Evolutionary conservation across 169 alveolate genomes (phyloP).

Genomic region (Theileria annulata): DNA sequence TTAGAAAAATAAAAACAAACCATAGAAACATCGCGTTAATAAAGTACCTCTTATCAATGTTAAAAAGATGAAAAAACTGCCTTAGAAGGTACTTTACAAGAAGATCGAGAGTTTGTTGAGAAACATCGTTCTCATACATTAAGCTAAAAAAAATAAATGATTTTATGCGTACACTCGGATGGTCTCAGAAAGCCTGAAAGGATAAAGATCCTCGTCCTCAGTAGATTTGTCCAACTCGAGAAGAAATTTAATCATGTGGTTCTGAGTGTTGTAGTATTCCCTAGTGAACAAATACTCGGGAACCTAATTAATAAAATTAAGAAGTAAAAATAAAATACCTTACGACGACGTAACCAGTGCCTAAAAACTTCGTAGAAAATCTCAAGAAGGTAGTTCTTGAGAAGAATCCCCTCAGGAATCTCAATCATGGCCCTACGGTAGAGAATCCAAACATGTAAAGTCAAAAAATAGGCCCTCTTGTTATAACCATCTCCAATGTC

Average conservation of each 20-base stretch:
- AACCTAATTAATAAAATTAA: constrained; percentile 9
- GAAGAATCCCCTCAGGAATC: constrained; percentile 69
- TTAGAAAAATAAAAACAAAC: constrained; percentile 11
- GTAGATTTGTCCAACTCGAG: constrained; percentile 60
- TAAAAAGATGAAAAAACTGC: constrained; percentile 54
- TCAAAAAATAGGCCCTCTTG: constrained; percentile 69
- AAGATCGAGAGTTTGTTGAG: constrained; percentile 27
- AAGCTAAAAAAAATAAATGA: constrained; percentile 18
- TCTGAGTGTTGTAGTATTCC: constrained; percentile 50
- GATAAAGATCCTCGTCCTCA: constrained; percentile 44
- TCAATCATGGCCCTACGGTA: constrained; percentile 71
- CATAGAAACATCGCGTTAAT: constrained; percentile 66
- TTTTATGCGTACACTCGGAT: constrained; percentile 14
- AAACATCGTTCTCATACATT: constrained; percentile 56
- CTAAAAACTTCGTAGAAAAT: constrained; percentile 64
- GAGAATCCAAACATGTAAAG: constrained; percentile 74
- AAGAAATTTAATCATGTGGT: constrained; percentile 60
- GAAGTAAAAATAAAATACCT: constrained; percentile 30
- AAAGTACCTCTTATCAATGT: constrained; percentile 37
- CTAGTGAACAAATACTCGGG: constrained; percentile 54
- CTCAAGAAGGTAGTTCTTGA: constrained; percentile 68
- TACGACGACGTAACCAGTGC: constrained; percentile 68
- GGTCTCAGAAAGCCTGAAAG: constrained; percentile 43
- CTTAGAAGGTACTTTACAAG: constrained; percentile 64
- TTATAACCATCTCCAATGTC: constrained; percentile 74